Evolutionary conservation across 805 yeast species (phyloP), one percentile per base, ranked within the genome.

Genomic region (Candida gorgasii): DNA sequence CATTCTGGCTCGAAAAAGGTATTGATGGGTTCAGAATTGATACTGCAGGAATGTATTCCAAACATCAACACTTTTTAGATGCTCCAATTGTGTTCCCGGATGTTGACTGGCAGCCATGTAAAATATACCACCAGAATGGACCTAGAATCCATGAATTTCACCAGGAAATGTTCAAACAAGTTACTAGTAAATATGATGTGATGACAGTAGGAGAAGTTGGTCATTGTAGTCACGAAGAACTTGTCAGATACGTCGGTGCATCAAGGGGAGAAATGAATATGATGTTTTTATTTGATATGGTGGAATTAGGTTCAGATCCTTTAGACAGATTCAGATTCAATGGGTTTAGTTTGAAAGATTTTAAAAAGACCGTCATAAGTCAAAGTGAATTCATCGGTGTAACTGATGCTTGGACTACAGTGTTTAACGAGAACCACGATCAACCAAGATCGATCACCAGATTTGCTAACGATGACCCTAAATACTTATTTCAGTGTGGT

Each of bases 181-280:
- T 67, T 36, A 65, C 73, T 22, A 57, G 72, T 28, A 66, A 71
- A 46, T 76, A 75, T 51, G 80, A 76, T 51, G 74, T 64, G 23
- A 67, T 79, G 75, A 75, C 82, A 8, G 82, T 79, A 23, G 84
- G 83, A 36, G 83, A 79, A 53, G 76, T 75, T 38, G 78, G 79
- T n/a, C 64, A 62, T 44, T 65, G 72, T 27, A 45, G 67, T 8
- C 61, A 65, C 29, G 75, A 67, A 30, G 71, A 71, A 26, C 59
- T 72, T 3, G 53, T 70, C 48, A 63, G 69, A 44, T 76, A 72
- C 49, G 76, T 72, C 28, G 57, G 67, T 45, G 69, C 67, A 13
- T 49, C 52, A 36, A 62, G 60, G 51, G 58, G 61, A 39, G 70
- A 66, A 54, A 57, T 67, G 60, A 59, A 63, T 49, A 61, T 62